phyloP scores from a whole-genome alignment of 1,284 basidiomycete genomes.

The Ustilago bromivora region DNA sequence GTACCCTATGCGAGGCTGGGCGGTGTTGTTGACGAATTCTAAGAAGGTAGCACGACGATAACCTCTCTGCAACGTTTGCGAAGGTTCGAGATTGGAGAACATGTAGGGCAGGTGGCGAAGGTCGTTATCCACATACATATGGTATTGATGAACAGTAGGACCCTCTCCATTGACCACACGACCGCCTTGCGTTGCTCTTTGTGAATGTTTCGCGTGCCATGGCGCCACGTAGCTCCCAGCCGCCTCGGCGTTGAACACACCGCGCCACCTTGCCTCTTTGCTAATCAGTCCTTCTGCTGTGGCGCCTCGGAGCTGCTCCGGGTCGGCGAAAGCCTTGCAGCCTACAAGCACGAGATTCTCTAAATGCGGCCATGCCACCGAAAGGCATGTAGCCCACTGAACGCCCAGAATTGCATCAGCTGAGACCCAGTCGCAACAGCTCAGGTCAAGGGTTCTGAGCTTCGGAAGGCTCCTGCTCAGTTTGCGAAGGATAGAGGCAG shows the following conservation, averaged over 20 bases:
- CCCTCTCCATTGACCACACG: no score
- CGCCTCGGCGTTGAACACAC: neutral
- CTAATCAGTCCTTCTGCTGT: neutral
- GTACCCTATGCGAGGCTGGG: no score
- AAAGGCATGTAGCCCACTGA: slow-evolving; percentile 13
- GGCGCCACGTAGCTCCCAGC: slow-evolving; percentile 11
- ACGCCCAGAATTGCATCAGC: slow-evolving; percentile 31
- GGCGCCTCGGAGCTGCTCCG: neutral
- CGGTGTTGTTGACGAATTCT: neutral
- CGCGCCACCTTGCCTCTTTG: no score
- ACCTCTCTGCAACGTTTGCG: neutral
- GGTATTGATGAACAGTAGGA: no score
- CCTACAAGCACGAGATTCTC: slow-evolving; percentile 20
- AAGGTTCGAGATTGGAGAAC: no score
- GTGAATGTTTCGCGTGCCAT: slow-evolving; percentile 35
- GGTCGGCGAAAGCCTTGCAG: slow-evolving; percentile 22
- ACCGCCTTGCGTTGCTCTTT: neutral
- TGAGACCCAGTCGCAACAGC: slow-evolving; percentile 39
- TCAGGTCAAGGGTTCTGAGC: slow-evolving; percentile 40
- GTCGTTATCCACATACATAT: no score
- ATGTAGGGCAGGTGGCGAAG: no score
- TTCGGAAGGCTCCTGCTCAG: slow-evolving; percentile 29
- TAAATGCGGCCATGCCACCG: slow-evolving; percentile 28
- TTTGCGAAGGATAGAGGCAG: slow-evolving; percentile 34
- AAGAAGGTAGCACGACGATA: neutral